phyloP scores from a whole-genome alignment of 1,284 basidiomycete species.

The Takashimella tepidaria region DNA sequence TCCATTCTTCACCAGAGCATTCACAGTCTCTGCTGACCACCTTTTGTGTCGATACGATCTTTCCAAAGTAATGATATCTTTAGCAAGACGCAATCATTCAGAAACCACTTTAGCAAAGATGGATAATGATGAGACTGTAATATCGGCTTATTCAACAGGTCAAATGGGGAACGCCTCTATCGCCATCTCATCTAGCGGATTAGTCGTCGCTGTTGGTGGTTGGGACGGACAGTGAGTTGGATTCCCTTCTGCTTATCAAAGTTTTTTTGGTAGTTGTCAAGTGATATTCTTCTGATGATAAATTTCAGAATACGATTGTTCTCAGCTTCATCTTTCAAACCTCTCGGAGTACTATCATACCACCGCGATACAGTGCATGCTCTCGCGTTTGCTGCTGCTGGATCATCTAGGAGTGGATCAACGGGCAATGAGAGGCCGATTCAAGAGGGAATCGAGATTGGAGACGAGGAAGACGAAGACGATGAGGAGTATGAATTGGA shows the following conservation, averaged over 20 bases:
- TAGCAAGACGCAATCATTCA: no score
- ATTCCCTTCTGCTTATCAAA: no score
- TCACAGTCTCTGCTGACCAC: slow-evolving; percentile 80
- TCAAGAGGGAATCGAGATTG: slow-evolving; percentile 9
- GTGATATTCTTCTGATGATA: not conserved
- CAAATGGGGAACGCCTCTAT: slow-evolving; percentile 70
- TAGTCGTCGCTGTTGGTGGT: slow-evolving; percentile 72
- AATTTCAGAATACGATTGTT: slow-evolving; percentile 64
- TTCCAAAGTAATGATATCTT: no score
- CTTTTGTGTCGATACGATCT: slow-evolving; percentile 60
- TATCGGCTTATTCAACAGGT: slow-evolving; percentile 56
- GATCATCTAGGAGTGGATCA: not conserved
- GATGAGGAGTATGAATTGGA: slow-evolving; percentile 54
- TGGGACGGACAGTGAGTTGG: slow-evolving; percentile 85
- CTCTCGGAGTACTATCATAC: slow-evolving; percentile 70
- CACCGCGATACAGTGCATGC: slow-evolving; percentile 70
- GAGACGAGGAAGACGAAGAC: slow-evolving; percentile 54
- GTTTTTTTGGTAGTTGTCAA: no score
- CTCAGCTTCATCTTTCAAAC: slow-evolving; percentile 67
- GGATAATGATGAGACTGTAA: no score
- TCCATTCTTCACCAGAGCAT: slow-evolving; percentile 56
- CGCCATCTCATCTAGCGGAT: slow-evolving; percentile 66
- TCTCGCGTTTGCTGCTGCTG: slow-evolving; percentile 58
- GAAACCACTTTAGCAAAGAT: no score
- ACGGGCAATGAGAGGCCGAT: slow-evolving; percentile 2